These are phyloP conservation scores for Pichia cactophila DNA, from an alignment of 1,139 yeast genomes.

Conservation along the genomic window DNA sequence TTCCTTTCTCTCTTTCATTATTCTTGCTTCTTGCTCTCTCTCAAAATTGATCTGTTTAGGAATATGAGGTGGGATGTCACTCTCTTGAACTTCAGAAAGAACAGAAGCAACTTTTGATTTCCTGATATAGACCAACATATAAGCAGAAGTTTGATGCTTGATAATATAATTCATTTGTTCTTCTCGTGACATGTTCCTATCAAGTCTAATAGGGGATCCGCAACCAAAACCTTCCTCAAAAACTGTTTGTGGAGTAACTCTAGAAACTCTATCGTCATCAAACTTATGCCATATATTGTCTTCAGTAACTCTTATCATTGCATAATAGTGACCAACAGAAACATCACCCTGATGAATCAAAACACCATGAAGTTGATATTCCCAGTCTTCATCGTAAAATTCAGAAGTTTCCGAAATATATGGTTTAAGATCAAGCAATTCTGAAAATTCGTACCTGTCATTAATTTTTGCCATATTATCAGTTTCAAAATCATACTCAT, in stretches of 20 bases:
- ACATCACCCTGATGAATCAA: constrained; percentile 94
- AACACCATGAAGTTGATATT: constrained; percentile 83
- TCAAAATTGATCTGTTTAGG: constrained; percentile 60
- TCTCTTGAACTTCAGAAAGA: constrained; percentile 49
- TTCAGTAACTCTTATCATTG: constrained; percentile 76
- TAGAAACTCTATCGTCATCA: constrained; percentile 92
- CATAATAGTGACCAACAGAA: constrained; percentile 93
- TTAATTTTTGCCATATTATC: constrained; percentile 88
- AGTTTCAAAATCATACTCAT: constrained; percentile 87
- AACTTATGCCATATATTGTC: constrained; percentile 79
- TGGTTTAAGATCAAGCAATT: constrained; percentile 70
- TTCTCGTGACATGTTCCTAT: constrained; percentile 43
- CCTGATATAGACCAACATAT: constrained; percentile 90
- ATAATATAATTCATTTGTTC: constrained; percentile 59
- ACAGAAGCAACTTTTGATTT: constrained; percentile 52
- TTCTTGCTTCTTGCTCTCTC: constrained; percentile 43
- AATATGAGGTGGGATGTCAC: constrained; percentile 63
- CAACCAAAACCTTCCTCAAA: constrained; percentile 93
- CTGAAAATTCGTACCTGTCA: constrained; percentile 88
- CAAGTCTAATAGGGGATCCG: constrained; percentile 43
- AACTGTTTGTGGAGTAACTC: constrained; percentile 75
- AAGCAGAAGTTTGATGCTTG: constrained; percentile 86
- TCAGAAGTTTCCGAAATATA: constrained; percentile 59
- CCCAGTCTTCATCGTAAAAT: constrained; percentile 55
- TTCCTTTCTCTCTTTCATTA: constrained; percentile 64